Evolutionary conservation across 345 rosid genomes (phyloP).

Genomic region (Brassica cretica): DNA sequence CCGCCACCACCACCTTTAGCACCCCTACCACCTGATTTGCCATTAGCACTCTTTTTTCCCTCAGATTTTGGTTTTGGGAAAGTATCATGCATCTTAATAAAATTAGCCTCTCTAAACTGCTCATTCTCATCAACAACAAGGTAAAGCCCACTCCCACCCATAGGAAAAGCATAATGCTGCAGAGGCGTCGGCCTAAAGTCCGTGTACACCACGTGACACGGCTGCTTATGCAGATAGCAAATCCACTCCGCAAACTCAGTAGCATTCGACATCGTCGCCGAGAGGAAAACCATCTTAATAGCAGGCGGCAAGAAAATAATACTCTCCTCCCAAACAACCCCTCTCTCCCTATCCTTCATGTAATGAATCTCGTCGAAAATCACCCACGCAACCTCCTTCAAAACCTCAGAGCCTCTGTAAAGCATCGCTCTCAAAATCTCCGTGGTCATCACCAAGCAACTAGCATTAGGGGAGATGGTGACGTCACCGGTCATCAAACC

Average conservation of each 20-base stretch:
- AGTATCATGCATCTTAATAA: conserved; percentile 80
- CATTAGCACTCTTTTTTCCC: conserved; percentile 56
- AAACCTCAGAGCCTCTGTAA: conserved; percentile 86
- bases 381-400: conserved; percentile 99
- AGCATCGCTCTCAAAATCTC: conserved; percentile 98
- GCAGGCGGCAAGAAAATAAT: conserved; percentile 91
- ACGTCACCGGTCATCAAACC: conserved; percentile 99
- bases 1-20: conserved; percentile 69
- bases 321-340: conserved; percentile 99
- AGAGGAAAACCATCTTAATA: conserved; percentile 97
- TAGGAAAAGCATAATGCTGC: conserved; percentile 96
- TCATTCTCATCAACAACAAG: conserved; percentile 97
- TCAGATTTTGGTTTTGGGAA: conserved; percentile 72
- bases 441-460: conserved; percentile 95
- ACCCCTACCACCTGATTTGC: conserved; percentile 75
- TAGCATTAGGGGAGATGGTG: conserved; percentile 91
- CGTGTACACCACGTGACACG: conserved; percentile 96
- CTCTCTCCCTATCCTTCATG: conserved; percentile 97
- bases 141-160: conserved; percentile 88
- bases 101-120: conserved; percentile 91
- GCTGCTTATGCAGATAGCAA: conserved; percentile 90
- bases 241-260: conserved; percentile 99
- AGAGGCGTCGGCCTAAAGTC: conserved; percentile 97
- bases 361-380: conserved; percentile 98
- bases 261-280: conserved; percentile 98